These are phyloP conservation scores for Populus pruinosa DNA, from an alignment of 345 rosid species.

Conservation along the genomic window DNA sequence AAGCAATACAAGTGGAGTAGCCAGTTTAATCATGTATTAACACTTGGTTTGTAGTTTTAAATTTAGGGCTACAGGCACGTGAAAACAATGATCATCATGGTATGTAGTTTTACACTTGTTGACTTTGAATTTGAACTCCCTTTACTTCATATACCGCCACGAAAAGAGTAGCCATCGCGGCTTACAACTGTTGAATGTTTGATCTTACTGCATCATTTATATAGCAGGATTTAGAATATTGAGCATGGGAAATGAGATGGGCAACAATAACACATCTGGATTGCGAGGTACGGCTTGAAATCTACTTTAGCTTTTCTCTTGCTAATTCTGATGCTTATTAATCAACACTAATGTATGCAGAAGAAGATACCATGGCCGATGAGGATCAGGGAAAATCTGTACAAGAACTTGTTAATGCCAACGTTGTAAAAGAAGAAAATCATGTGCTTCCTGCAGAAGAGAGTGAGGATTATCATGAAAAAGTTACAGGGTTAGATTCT, in stretches of 20 bases:
- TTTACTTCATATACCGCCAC: constrained; percentile 18
- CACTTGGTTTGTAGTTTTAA: too few relatives aligned
- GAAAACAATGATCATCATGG: constrained; percentile 36
- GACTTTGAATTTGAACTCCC: constrained; percentile 13
- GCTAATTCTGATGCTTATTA: background rate
- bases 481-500: constrained; percentile 9
- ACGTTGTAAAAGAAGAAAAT: constrained; percentile 20
- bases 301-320: background rate
- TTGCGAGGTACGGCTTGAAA: constrained; percentile 31
- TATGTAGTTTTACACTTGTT: constrained; percentile 10
- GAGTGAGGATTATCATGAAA: constrained; percentile 8
- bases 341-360: constrained; percentile 17
- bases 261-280: constrained; percentile 53
- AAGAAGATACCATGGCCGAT: constrained; percentile 15
- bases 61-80: constrained; percentile 28
- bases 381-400: constrained; percentile 11
- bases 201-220: constrained; percentile 28
- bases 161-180: constrained; percentile 14
- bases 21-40: constrained; percentile 14
- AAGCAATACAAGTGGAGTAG: constrained; percentile 25
- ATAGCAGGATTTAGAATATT: constrained; percentile 38
- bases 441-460: constrained; percentile 14
- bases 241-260: constrained; percentile 63
- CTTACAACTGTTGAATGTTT: background rate
- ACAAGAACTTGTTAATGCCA: constrained; percentile 17